phyloP scores from a whole-genome alignment of 306 rosid genomes.

The Trifolium dubium region DNA sequence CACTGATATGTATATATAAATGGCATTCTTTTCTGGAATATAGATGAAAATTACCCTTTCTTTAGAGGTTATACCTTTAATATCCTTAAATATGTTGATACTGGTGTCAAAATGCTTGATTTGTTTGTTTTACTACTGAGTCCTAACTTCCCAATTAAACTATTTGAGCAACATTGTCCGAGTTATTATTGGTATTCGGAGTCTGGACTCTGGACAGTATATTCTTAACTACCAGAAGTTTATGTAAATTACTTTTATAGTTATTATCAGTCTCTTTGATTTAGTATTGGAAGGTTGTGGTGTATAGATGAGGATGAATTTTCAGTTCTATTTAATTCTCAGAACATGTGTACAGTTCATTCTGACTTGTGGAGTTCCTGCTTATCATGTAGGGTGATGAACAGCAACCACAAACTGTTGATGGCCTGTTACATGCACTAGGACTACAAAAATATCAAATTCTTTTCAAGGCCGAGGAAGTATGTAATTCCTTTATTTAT shows the following conservation, averaged over 20 bases:
- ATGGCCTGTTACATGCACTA: constrained; percentile 72
- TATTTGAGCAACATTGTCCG: constrained; percentile 1
- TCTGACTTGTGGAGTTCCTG: constrained; percentile 38
- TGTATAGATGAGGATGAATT: neutral
- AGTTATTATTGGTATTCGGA: neutral
- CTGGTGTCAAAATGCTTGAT: constrained; percentile 15
- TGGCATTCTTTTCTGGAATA: neutral
- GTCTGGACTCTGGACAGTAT: constrained; percentile 13
- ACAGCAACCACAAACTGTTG: constrained; percentile 75
- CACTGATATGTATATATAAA: neutral
- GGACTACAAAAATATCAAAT: constrained; percentile 88
- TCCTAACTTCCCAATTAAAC: neutral
- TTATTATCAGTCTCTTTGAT: constrained; percentile 23
- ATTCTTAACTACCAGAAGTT: constrained; percentile 11
- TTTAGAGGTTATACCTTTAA: constrained; percentile 11
- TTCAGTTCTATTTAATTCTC: constrained; percentile 21
- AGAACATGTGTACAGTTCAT: constrained; percentile 14
- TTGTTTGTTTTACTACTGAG: constrained; percentile 14
- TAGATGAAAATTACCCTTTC: neutral
- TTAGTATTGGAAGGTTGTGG: constrained; percentile 24
- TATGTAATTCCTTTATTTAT: constrained; percentile 53
- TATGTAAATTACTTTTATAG: constrained; percentile 27
- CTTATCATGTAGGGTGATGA: constrained; percentile 63
- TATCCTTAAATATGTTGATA: constrained; percentile 21
- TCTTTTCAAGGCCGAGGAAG: constrained; percentile 94